Conservation (phyloP, 2,329 filamentous ascomycete species). For the Stachybotrys chlorohalonatus region DNA sequence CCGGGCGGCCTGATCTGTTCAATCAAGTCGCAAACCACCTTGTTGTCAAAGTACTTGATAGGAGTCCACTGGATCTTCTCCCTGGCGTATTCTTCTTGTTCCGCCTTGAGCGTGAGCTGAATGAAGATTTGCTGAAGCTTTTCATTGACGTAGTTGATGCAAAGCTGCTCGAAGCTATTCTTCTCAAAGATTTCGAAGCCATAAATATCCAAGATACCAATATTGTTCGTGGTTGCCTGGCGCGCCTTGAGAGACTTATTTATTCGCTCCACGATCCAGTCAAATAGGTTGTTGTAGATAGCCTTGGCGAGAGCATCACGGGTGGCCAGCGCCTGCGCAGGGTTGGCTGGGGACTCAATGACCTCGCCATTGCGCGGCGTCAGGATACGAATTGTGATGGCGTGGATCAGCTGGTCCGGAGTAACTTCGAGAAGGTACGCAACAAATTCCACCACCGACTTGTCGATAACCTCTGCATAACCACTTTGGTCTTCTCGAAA, state of each 20-base stretch:
- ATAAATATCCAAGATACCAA: slow-evolving; percentile 97
- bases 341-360: slow-evolving; percentile 73
- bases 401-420: slow-evolving; percentile 69
- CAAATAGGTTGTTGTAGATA: slow-evolving; percentile 96
- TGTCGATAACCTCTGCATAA: slow-evolving; percentile 78
- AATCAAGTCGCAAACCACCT: slow-evolving; percentile 94
- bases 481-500: slow-evolving; percentile 85
- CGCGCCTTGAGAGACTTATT: slow-evolving; percentile 80
- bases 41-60: slow-evolving; percentile 99
- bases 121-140: slow-evolving; percentile 99
- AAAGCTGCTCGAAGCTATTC: slow-evolving; percentile 97
- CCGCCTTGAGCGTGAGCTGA: slow-evolving; percentile 88
- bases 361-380: slow-evolving; percentile 57
- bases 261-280: slow-evolving; percentile 93
- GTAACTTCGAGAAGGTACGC: slow-evolving; percentile 91
- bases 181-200: slow-evolving; percentile 99
- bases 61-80: slow-evolving; percentile 98
- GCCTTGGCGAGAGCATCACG: slow-evolving; percentile 87
- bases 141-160: slow-evolving; percentile 99
- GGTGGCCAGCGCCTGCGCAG: slow-evolving; percentile 75
- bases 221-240: slow-evolving; percentile 68
- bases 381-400: slow-evolving; percentile 81
- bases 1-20: slow-evolving; percentile 85
- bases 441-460: slow-evolving; percentile 88
- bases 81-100: slow-evolving; percentile 92